phyloP scores from a whole-genome alignment of 2,329 filamentous ascomycete genomes.

The Scytalidium lignicola region DNA sequence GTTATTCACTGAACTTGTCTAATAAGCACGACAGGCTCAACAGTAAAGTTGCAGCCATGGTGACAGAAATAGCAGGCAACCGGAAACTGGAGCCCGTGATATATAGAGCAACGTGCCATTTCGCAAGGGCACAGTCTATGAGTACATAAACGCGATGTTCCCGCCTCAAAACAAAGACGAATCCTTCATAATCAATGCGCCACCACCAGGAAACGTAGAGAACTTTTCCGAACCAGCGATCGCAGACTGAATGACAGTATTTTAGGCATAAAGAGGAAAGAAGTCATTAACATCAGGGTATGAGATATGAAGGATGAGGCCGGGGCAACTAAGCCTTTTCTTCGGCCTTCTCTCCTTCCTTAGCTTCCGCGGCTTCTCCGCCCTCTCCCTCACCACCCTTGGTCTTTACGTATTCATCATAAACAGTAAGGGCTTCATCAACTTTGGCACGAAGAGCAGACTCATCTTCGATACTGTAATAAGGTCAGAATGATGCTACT shows the following conservation, averaged over 20 bases:
- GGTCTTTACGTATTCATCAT: slow-evolving; percentile 94
- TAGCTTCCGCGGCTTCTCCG: slow-evolving; percentile 32
- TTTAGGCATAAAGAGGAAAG: background rate
- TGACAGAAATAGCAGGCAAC: background rate
- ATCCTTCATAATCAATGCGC: background rate
- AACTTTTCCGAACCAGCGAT: background rate
- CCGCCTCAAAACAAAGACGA: background rate
- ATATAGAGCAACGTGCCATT: background rate
- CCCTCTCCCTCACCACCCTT: slow-evolving; percentile 28
- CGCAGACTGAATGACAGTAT: background rate
- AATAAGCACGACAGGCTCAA: background rate
- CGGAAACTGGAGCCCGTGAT: background rate
- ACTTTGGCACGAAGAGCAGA: slow-evolving; percentile 89
- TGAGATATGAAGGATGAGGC: background rate
- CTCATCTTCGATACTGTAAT: slow-evolving; percentile 77
- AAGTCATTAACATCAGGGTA: background rate
- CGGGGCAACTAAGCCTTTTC: slow-evolving; percentile 44
- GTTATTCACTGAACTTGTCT: background rate
- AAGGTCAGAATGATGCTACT: slow-evolving; percentile 16
- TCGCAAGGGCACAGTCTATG: background rate
- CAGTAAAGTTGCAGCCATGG: background rate
- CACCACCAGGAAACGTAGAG: background rate
- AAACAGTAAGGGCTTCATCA: slow-evolving; percentile 92
- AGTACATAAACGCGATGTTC: background rate
- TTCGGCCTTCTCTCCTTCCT: slow-evolving; percentile 48